Evolutionary conservation across 2,329 filamentous ascomycete genomes (phyloP).

Genomic region (Cytospora leucostoma): DNA sequence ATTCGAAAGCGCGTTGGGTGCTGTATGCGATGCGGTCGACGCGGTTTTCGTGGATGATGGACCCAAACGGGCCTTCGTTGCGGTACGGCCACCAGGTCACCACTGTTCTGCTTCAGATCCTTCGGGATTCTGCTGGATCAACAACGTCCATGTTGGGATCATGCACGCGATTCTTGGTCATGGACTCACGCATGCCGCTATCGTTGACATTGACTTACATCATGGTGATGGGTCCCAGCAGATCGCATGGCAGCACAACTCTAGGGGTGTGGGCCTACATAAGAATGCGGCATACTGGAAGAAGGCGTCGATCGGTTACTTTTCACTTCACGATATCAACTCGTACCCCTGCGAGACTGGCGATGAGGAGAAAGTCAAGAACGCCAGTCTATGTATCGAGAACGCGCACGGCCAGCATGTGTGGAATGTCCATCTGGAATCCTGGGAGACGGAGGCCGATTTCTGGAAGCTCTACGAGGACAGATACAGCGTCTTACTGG

Average conservation of each 20-base stretch:
- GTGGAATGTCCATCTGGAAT: constrained; percentile 93
- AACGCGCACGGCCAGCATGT: constrained; percentile 91
- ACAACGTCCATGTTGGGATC: constrained; percentile 97
- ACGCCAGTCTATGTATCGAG: constrained; percentile 91
- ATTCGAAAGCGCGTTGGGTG: constrained; percentile 87
- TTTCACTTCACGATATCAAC: constrained; percentile 97
- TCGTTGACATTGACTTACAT: constrained; percentile 88
- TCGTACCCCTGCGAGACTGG: constrained; percentile 95
- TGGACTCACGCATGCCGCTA: constrained; percentile 89
- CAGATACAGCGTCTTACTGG: constrained; percentile 73
- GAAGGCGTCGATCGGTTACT: constrained; percentile 89
- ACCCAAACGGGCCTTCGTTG: constrained; percentile 82
- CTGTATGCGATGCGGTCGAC: constrained; percentile 91
- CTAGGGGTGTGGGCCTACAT: constrained; percentile 60
- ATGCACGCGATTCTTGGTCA: constrained; percentile 84
- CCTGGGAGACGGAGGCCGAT: constrained; percentile 79
- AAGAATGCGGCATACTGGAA: constrained; percentile 77
- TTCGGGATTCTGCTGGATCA: constrained; percentile 97
- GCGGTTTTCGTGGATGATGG: constrained; percentile 67
- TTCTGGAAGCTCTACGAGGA: constrained; percentile 89
- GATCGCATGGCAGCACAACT: constrained; percentile 89
- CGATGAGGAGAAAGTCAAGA: constrained; percentile 90
- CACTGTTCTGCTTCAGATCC: constrained; percentile 89
- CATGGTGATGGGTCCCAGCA: constrained; percentile 95
- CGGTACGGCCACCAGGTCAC: constrained; percentile 89